Conservation (phyloP, 805 yeast genomes). For the Metschnikowia drakensbergensis region DNA sequence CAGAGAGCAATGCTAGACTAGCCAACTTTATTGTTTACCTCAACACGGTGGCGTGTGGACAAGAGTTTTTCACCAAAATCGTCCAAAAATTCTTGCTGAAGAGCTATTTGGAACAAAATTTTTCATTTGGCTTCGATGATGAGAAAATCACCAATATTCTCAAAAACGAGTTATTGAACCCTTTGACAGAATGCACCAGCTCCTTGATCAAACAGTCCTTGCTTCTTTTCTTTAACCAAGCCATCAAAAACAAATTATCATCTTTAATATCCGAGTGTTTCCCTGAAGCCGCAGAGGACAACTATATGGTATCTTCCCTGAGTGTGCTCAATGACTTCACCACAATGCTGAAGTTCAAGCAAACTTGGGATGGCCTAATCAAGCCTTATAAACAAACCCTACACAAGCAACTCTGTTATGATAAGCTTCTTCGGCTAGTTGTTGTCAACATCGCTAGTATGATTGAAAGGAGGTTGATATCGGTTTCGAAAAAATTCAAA, state of each 20-base stretch:
- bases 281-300: constrained; percentile 31
- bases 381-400: constrained; percentile 62
- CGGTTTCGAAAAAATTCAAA: constrained; percentile 50
- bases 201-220: constrained; percentile 36
- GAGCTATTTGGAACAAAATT: constrained; percentile 23
- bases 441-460: constrained; percentile 37
- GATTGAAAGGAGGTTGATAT: constrained; percentile 53
- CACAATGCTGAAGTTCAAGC: constrained; percentile 47
- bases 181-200: constrained; percentile 27
- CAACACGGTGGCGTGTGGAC: constrained; percentile 67
- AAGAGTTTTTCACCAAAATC: constrained; percentile 53
- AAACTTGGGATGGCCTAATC: constrained; percentile 61
- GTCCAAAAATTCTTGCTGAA: constrained; percentile 37
- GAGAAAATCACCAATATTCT: constrained; percentile 31
- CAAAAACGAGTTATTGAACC: constrained; percentile 29
- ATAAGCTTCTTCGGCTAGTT: constrained; percentile 44
- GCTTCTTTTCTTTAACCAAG: constrained; percentile 46
- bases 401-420: constrained; percentile 48
- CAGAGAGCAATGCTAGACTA: constrained; percentile 45
- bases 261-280: constrained; percentile 42
- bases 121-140: constrained; percentile 37
- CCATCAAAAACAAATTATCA: constrained; percentile 43
- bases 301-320: constrained; percentile 30
- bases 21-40: constrained; percentile 62
- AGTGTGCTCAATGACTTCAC: constrained; percentile 27